Percentiles rank a stretch among this genome's conserved stretches.
These are phyloP conservation scores for Abrus precatorius DNA, from an alignment of 306 rosid genomes.

Conservation along the genomic window DNA sequence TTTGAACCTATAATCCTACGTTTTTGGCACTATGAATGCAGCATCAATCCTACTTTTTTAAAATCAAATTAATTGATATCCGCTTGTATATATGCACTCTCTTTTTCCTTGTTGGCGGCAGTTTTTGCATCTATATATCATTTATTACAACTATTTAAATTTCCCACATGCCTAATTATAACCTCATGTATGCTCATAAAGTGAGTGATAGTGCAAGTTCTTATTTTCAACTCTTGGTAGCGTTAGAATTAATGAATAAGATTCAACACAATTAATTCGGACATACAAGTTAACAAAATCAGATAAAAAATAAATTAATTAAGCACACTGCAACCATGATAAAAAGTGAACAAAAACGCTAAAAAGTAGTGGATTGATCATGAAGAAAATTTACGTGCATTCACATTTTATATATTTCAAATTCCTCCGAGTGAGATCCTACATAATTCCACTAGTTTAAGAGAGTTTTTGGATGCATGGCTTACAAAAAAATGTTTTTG, in stretches of 20 bases:
- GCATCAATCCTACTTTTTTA: not conserved
- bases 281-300: not conserved
- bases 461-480: not conserved
- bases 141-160: not conserved
- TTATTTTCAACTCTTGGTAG: conserved; percentile 11
- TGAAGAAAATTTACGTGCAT: not conserved
- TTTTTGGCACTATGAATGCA: not conserved
- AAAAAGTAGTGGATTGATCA: not conserved
- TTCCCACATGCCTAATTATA: not conserved
- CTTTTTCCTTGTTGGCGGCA: conserved; percentile 13
- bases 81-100: not conserved
- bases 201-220: not conserved
- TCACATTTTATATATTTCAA: not conserved
- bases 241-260: not conserved
- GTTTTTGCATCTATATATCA: not conserved
- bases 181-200: not conserved
- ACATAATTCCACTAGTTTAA: not conserved
- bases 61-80: not conserved
- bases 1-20: not conserved
- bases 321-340: too few relatives aligned
- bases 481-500: not conserved
- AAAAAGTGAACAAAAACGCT: not conserved
- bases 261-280: not conserved
- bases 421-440: not conserved
- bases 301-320: not conserved